Conservation (phyloP, 345 rosid genomes). For the Corchorus olitorius region DNA sequence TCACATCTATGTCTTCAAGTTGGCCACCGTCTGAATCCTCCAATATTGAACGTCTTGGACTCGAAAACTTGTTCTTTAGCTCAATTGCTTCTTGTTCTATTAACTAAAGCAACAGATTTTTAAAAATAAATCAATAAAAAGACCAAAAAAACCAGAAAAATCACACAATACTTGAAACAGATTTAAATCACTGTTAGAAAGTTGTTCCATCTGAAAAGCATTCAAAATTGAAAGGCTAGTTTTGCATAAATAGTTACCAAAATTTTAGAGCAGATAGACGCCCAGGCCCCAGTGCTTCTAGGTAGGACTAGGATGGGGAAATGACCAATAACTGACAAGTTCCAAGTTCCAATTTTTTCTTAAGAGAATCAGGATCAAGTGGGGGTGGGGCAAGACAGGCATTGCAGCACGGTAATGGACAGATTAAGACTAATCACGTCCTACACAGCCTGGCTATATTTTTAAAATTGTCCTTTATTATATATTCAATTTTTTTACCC, state of each 20-base stretch:
- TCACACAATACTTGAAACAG: neutral
- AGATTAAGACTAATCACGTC: too few relatives aligned
- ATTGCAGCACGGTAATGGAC: too few relatives aligned
- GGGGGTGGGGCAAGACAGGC: too few relatives aligned
- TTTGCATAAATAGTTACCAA: neutral
- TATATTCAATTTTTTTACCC: too few relatives aligned
- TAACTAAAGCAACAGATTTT: constrained; percentile 39
- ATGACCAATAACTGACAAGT: too few relatives aligned
- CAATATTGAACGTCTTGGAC: constrained; percentile 75
- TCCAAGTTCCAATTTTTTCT: too few relatives aligned
- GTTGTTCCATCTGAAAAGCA: neutral
- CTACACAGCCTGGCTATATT: too few relatives aligned
- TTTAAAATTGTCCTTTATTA: too few relatives aligned
- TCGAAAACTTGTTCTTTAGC: constrained; percentile 74
- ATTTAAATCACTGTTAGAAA: neutral
- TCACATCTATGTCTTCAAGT: constrained; percentile 85
- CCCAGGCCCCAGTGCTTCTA: neutral
- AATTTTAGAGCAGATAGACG: neutral
- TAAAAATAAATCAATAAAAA: neutral
- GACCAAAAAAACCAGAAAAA: neutral
- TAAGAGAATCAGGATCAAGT: too few relatives aligned
- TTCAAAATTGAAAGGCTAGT: neutral
- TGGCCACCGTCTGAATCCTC: constrained; percentile 87
- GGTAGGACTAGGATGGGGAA: neutral
- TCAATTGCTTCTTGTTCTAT: constrained; percentile 85